Conservation (phyloP, 305 asterid species). For the Petunia hybrid region DNA sequence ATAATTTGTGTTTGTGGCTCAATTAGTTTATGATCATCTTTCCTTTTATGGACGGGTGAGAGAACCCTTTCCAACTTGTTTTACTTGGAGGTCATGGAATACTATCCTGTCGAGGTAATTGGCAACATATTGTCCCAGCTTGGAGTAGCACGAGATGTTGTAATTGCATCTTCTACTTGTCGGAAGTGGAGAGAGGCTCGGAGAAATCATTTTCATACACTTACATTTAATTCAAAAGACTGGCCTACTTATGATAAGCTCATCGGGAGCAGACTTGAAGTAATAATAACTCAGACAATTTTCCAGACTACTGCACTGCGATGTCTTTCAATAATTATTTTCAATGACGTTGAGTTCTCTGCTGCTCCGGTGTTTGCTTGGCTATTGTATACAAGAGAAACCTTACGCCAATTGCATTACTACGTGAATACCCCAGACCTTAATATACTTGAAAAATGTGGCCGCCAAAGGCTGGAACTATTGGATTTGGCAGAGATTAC, state of each 20-base stretch:
- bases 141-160: constrained; percentile 23
- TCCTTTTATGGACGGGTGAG: not conserved
- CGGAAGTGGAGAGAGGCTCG: constrained; percentile 23
- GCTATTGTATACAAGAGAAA: constrained; percentile 27
- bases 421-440: not conserved
- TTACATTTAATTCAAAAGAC: constrained; percentile 22
- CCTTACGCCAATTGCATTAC: constrained; percentile 27
- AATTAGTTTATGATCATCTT: not conserved
- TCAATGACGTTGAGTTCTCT: not conserved
- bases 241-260: constrained; percentile 24
- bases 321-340: constrained; percentile 17
- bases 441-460: constrained; percentile 52
- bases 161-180: constrained; percentile 29
- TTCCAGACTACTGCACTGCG: constrained; percentile 21
- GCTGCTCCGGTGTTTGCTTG: constrained; percentile 23
- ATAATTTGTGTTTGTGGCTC: not conserved
- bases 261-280: constrained; percentile 1
- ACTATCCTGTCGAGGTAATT: constrained; percentile 20
- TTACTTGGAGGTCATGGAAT: constrained; percentile 26
- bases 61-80: not conserved
- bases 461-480: constrained; percentile 78
- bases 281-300: constrained; percentile 25
- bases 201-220: constrained; percentile 19
- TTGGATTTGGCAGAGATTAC: constrained; percentile 71
- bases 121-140: constrained; percentile 26